Evolutionary conservation across 176 grass and related monocot species (phyloP).

Genomic region (Oryza longistaminata): DNA sequence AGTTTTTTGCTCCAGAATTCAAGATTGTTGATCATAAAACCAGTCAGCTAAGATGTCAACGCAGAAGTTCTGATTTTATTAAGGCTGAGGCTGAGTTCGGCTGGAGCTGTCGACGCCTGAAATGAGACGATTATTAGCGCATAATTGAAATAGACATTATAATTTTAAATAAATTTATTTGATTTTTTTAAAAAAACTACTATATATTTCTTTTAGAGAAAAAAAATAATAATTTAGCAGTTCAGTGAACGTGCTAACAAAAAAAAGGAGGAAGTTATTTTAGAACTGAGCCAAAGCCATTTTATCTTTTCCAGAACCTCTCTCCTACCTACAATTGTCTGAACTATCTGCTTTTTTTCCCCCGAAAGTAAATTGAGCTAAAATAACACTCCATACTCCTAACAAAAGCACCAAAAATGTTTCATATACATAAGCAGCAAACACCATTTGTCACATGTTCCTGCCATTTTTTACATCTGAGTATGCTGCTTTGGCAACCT

Average conservation of each 20-base stretch:
- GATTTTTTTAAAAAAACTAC: too few relatives aligned
- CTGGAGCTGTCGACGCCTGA: too few relatives aligned
- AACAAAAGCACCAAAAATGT: slow-evolving; percentile 5
- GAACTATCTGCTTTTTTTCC: neutral
- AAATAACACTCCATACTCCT: slow-evolving; percentile 10
- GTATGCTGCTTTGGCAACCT: slow-evolving; percentile 50
- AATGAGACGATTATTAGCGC: too few relatives aligned
- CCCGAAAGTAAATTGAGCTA: slow-evolving; percentile 19
- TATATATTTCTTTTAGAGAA: too few relatives aligned
- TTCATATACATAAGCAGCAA: slow-evolving; percentile 27
- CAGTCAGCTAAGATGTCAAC: neutral
- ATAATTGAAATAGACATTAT: too few relatives aligned
- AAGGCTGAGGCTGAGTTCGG: too few relatives aligned
- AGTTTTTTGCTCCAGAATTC: neutral
- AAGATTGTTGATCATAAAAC: neutral
- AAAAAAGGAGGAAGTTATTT: too few relatives aligned
- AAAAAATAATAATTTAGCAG: too few relatives aligned
- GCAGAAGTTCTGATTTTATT: slow-evolving; percentile 10
- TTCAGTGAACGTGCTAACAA: too few relatives aligned
- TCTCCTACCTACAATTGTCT: neutral
- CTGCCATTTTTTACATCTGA: slow-evolving; percentile 64
- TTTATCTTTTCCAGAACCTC: neutral
- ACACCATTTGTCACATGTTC: slow-evolving; percentile 30
- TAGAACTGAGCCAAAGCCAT: too few relatives aligned
- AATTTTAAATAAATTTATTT: too few relatives aligned